These are phyloP conservation scores for Cryptomeria japonica DNA, from an alignment of 75 land plant species.

Conservation along the genomic window DNA sequence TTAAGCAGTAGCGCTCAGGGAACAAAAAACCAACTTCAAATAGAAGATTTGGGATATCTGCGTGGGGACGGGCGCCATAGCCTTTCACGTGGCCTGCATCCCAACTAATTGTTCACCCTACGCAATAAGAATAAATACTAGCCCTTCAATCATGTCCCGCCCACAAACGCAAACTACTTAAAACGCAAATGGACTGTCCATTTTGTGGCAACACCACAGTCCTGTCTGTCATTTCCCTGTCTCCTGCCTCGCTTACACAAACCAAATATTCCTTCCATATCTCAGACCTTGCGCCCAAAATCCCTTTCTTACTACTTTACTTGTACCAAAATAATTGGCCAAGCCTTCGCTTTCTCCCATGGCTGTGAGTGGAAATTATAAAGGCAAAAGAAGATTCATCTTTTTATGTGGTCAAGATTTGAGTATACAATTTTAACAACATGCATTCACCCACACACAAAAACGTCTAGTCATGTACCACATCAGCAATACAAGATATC, in stretches of 20 bases:
- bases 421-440: not conserved
- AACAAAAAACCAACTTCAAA: not conserved
- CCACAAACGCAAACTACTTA: not conserved
- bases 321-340: not conserved
- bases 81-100: slow-evolving; percentile 10
- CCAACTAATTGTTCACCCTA: not conserved
- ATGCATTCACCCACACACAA: not conserved
- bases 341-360: not conserved
- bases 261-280: not conserved
- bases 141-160: not conserved
- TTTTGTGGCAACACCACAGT: not conserved
- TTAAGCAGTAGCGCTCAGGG: too few relatives aligned
- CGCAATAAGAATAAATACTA: not conserved
- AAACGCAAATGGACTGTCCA: not conserved
- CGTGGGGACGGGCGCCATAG: slow-evolving; percentile 10
- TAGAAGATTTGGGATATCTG: slow-evolving; percentile 12
- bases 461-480: not conserved
- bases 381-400: not conserved
- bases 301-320: too few relatives aligned
- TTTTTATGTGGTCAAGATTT: not conserved
- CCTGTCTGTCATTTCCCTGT: not conserved
- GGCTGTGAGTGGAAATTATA: not conserved
- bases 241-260: not conserved
- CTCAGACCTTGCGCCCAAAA: not conserved
- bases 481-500: not conserved